Evolutionary conservation across 2,329 filamentous ascomycete genomes (phyloP).

Genomic region (Macrophomina pseudophaseolina): DNA sequence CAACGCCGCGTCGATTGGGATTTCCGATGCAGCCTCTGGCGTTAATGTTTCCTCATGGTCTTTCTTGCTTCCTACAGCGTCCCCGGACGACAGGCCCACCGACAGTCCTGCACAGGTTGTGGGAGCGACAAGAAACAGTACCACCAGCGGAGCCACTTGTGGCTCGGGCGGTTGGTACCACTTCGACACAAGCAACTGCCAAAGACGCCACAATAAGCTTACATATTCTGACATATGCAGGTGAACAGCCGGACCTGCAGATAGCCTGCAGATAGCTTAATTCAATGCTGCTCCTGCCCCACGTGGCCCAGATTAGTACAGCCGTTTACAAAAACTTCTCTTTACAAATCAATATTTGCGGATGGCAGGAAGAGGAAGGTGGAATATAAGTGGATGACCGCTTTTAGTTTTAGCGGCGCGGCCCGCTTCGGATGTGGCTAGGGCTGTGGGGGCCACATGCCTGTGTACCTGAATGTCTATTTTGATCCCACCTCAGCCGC

Average conservation of each 20-base stretch:
- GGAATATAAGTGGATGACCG: no score
- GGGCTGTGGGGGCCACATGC: not conserved
- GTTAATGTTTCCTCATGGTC: no score
- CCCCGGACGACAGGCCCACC: no score
- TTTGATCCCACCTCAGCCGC: not conserved
- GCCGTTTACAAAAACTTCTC: no score
- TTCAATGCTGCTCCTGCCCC: not conserved
- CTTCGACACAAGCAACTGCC: not conserved
- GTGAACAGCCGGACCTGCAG: not conserved
- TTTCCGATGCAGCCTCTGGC: no score
- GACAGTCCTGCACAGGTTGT: no score
- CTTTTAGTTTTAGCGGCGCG: no score
- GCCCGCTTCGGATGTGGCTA: not conserved
- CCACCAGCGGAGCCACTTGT: not conserved
- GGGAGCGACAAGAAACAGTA: not conserved
- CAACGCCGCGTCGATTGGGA: not conserved
- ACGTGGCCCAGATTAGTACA: not conserved
- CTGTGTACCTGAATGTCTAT: not conserved
- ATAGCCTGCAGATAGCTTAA: not conserved
- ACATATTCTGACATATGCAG: not conserved
- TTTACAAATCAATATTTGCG: not conserved
- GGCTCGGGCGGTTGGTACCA: not conserved
- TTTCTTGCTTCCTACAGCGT: no score
- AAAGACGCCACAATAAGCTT: conserved; percentile 11
- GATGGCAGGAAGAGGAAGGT: not conserved